These are phyloP conservation scores for Sporothrix mexicana DNA, from an alignment of 2,329 filamentous ascomycete genomes.

Conservation along the genomic window DNA sequence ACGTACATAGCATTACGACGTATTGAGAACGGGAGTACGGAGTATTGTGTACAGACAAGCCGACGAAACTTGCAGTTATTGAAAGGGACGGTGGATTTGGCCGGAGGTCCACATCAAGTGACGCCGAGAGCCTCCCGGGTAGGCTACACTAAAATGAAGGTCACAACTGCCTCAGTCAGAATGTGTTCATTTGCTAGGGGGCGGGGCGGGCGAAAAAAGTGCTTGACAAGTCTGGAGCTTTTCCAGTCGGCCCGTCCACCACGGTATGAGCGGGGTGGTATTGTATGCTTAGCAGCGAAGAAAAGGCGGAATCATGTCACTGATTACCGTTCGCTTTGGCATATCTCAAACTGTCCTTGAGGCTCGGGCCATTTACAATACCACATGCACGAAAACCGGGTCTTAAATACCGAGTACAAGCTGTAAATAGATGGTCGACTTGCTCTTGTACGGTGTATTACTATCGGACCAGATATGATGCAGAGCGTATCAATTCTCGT, in stretches of 20 bases:
- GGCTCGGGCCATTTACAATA: not conserved
- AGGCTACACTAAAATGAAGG: not conserved
- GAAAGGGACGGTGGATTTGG: not conserved
- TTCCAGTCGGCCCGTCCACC: constrained; percentile 33
- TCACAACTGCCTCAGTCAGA: too few species aligned
- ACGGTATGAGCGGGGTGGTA: not conserved
- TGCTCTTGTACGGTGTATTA: too few species aligned
- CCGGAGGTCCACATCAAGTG: constrained; percentile 1
- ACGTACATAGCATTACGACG: not conserved
- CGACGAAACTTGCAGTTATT: too few species aligned
- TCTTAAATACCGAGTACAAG: too few species aligned
- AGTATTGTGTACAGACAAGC: too few species aligned
- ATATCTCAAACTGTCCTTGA: not conserved
- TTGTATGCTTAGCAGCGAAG: too few species aligned
- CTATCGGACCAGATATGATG: not conserved
- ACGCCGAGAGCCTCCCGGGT: constrained; percentile 1
- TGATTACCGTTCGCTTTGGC: too few species aligned
- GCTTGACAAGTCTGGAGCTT: not conserved
- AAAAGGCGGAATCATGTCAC: too few species aligned
- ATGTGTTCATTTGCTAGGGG: too few species aligned
- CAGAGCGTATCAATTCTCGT: constrained; percentile 15
- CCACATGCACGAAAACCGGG: too few species aligned
- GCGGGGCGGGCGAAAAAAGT: not conserved
- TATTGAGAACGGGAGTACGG: not conserved
- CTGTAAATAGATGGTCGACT: too few species aligned